Conservation (phyloP, 108 stramenopile genomes). For the Aurantiochytrium sp. region DNA sequence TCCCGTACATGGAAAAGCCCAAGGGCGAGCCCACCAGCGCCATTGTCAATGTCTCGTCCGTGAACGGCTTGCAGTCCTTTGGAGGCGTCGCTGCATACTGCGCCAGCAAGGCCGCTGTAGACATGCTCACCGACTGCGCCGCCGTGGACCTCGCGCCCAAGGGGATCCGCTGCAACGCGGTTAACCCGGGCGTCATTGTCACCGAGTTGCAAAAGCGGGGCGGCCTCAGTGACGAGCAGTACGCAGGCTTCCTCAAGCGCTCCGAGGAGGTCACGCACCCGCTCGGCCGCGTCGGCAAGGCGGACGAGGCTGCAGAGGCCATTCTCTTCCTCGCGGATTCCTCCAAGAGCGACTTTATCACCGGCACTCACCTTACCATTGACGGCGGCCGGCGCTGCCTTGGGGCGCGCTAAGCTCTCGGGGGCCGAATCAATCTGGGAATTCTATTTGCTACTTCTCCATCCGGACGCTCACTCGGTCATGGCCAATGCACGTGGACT, state of each 20-base stretch:
- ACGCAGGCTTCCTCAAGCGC: background rate
- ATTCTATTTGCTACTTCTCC: no score
- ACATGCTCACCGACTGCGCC: slow-evolving; percentile 12
- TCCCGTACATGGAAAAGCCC: background rate
- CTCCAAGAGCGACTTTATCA: slow-evolving; percentile 17
- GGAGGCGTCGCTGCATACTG: slow-evolving; percentile 20
- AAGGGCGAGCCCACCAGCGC: background rate
- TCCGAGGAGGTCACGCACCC: background rate
- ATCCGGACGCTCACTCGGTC: no score
- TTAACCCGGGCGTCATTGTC: background rate
- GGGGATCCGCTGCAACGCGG: background rate
- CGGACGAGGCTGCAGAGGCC: slow-evolving; percentile 2
- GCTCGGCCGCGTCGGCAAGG: background rate
- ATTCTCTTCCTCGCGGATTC: slow-evolving; percentile 19
- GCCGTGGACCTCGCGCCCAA: background rate
- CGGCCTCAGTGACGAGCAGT: background rate
- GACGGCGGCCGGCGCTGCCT: background rate
- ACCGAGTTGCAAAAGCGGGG: slow-evolving; percentile 17
- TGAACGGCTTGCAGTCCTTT: background rate
- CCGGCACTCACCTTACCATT: slow-evolving; percentile 2
- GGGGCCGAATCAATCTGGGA: no score
- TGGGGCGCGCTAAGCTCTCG: background rate
- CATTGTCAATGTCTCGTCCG: slow-evolving; percentile 12
- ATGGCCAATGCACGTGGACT: no score
- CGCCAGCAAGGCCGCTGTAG: background rate